Evolutionary conservation across 345 rosid genomes (phyloP).

Genomic region (Heritiera fomes): DNA sequence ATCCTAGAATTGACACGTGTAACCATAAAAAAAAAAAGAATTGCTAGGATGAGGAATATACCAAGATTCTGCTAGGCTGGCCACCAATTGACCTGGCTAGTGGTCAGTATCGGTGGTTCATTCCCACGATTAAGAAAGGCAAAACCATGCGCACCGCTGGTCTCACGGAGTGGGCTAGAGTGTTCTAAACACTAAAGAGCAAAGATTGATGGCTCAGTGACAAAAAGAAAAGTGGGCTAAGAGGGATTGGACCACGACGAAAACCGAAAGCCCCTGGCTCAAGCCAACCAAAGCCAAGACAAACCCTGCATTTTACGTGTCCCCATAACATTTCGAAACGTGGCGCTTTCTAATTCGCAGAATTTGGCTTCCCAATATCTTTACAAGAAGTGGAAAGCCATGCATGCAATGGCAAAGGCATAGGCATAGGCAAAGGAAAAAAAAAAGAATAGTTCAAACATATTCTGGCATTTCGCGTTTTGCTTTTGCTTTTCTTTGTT

Average conservation of each 20-base stretch:
- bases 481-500: conserved; percentile 1
- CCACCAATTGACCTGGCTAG: conserved; percentile 25
- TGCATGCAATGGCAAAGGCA: neutral
- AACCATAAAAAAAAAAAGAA: neutral
- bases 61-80: conserved; percentile 40
- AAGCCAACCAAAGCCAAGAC: neutral
- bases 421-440: neutral
- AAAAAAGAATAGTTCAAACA: neutral
- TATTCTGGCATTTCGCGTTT: neutral
- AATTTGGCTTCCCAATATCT: neutral
- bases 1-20: neutral
- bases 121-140: neutral
- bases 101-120: conserved; percentile 7
- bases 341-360: conserved; percentile 2
- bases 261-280: neutral
- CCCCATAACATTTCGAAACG: neutral
- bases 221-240: neutral
- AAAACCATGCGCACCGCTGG: conserved; percentile 5
- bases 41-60: conserved; percentile 15
- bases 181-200: neutral
- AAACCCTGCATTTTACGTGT: neutral
- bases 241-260: conserved; percentile 17
- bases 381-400: neutral
- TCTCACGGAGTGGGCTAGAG: neutral
- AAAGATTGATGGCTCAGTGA: neutral